Evolutionary conservation across 352 stramenopile genomes (phyloP).

Genomic region (Ophiocytium majus): DNA sequence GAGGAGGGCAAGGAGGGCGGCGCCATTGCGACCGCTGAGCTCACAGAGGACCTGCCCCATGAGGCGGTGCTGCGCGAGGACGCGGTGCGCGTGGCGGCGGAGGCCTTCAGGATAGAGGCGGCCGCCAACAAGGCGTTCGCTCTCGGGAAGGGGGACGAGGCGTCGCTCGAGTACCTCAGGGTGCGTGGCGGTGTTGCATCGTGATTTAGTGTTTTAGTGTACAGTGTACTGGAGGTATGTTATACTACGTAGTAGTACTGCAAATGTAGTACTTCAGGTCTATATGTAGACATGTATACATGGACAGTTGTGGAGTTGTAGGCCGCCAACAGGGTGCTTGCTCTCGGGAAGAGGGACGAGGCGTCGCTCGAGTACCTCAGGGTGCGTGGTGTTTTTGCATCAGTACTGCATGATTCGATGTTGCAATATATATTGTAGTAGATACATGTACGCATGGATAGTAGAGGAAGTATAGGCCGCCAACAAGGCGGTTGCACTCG

Average conservation of each 20-base stretch:
- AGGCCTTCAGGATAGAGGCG: slow-evolving; percentile 49
- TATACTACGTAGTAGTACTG: not conserved
- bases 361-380: slow-evolving; percentile 41
- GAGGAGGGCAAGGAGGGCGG: slow-evolving; percentile 52
- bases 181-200: slow-evolving; percentile 15
- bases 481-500: slow-evolving; percentile 53
- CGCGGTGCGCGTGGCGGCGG: slow-evolving; percentile 39
- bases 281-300: not conserved
- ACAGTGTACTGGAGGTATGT: not conserved
- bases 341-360: slow-evolving; percentile 46
- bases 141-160: slow-evolving; percentile 46
- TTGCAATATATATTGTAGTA: too few species aligned
- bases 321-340: slow-evolving; percentile 48
- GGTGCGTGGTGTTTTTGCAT: slow-evolving; percentile 22
- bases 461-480: too few species aligned
- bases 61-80: slow-evolving; percentile 52
- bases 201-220: not conserved
- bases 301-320: not conserved
- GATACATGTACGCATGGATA: too few species aligned
- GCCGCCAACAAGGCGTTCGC: slow-evolving; percentile 52
- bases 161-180: slow-evolving; percentile 40
- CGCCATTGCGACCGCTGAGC: slow-evolving; percentile 30
- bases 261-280: not conserved
- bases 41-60: slow-evolving; percentile 39
- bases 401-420: not conserved